phyloP scores from a whole-genome alignment of 495 filamentous ascomycete genomes.

The Aspergillus heteromorphus region DNA sequence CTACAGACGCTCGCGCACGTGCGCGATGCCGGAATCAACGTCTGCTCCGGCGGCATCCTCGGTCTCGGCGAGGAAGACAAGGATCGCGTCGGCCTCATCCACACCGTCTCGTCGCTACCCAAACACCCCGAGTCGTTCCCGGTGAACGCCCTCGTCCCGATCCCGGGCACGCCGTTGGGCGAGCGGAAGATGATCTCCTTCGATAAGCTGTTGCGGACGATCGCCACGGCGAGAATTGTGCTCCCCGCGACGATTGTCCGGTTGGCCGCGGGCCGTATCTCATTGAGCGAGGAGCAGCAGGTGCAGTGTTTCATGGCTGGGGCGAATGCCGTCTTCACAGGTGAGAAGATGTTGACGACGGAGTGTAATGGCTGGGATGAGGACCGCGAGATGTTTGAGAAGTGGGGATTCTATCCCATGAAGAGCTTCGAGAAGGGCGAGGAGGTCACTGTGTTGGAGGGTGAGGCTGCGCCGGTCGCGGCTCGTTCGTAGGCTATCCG shows the following conservation, averaged over 20 bases:
- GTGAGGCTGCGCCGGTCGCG: no score
- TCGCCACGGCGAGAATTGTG: slow-evolving; percentile 71
- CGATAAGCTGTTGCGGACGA: slow-evolving; percentile 64
- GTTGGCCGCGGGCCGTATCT: slow-evolving; percentile 72
- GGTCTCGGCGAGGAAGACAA: slow-evolving; percentile 68
- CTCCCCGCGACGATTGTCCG: slow-evolving; percentile 78
- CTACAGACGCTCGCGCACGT: slow-evolving; percentile 69
- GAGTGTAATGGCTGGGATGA: slow-evolving; percentile 86
- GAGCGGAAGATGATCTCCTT: slow-evolving; percentile 66
- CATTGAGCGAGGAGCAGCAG: slow-evolving; percentile 76
- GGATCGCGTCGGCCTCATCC: slow-evolving; percentile 72
- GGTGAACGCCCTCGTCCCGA: slow-evolving; percentile 80
- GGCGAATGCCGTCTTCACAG: slow-evolving; percentile 84
- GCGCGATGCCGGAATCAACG: slow-evolving; percentile 74
- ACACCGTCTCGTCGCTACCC: slow-evolving; percentile 71
- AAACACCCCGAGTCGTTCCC: slow-evolving; percentile 79
- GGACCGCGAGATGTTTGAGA: slow-evolving; percentile 71
- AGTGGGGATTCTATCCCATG: slow-evolving; percentile 72
- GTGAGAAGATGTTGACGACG: slow-evolving; percentile 88
- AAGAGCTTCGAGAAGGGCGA: slow-evolving; percentile 40
- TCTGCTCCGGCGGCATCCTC: slow-evolving; percentile 79
- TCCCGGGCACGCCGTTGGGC: slow-evolving; percentile 76
- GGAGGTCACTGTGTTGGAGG: no score
- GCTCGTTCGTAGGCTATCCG: no score
- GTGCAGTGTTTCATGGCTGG: slow-evolving; percentile 78